These are phyloP conservation scores for Nakaseomyces glabratus DNA, from an alignment of 1,139 yeast species.

Conservation along the genomic window DNA sequence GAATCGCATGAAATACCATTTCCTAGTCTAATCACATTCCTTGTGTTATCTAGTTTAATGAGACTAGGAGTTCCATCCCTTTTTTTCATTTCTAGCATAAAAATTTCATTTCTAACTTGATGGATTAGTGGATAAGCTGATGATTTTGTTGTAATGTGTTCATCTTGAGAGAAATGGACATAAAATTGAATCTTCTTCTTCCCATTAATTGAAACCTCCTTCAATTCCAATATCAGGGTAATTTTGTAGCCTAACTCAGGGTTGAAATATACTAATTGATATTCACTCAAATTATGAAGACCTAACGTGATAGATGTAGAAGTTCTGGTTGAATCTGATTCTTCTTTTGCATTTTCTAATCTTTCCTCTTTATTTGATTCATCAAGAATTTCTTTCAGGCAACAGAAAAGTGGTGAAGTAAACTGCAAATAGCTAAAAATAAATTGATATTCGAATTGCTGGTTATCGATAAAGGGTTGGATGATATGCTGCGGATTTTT, in stretches of 20 bases:
- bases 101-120: slow-evolving; percentile 25
- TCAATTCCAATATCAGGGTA: slow-evolving; percentile 24
- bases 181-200: slow-evolving; percentile 21
- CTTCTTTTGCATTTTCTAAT: not conserved
- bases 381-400: slow-evolving; percentile 19
- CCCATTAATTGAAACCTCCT: slow-evolving; percentile 23
- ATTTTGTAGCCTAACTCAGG: slow-evolving; percentile 23
- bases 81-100: slow-evolving; percentile 21
- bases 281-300: slow-evolving; percentile 27
- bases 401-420: slow-evolving; percentile 28
- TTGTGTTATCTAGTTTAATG: slow-evolving; percentile 8
- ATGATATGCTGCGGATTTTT: slow-evolving; percentile 30
- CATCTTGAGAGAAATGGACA: slow-evolving; percentile 27
- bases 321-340: not conserved
- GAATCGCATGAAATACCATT: slow-evolving; percentile 29
- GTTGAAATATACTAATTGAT: slow-evolving; percentile 24
- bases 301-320: slow-evolving; percentile 12
- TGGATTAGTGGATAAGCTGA: slow-evolving; percentile 24
- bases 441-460: slow-evolving; percentile 26
- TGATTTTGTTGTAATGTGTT: slow-evolving; percentile 24
- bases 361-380: slow-evolving; percentile 11
- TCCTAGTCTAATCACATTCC: slow-evolving; percentile 19
- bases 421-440: slow-evolving; percentile 31
- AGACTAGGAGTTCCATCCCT: slow-evolving; percentile 6
- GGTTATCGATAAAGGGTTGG: slow-evolving; percentile 28